These are phyloP conservation scores for Phlyctochytrium arcticum DNA, from an alignment of 192 early-diverging fungal genomes.

Conservation along the genomic window DNA sequence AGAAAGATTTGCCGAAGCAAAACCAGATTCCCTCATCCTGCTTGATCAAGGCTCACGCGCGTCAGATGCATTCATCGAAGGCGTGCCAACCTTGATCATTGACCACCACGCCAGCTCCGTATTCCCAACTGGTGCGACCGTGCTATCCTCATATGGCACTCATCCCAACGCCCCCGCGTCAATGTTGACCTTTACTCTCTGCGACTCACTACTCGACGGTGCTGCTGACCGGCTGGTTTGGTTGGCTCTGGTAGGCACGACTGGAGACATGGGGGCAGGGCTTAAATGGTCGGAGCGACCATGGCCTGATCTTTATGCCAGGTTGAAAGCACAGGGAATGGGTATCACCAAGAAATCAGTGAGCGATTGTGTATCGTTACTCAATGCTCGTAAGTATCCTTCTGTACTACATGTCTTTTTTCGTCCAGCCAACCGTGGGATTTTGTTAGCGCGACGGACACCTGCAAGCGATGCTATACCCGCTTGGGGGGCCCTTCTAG, in stretches of 20 bases:
- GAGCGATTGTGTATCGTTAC: neutral
- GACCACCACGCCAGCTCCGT: constrained; percentile 1
- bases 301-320: neutral
- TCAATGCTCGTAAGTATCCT: constrained; percentile 12
- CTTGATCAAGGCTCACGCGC: constrained; percentile 5
- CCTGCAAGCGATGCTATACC: neutral
- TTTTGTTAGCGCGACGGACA: constrained; percentile 1
- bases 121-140: neutral
- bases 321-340: neutral
- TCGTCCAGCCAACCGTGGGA: neutral
- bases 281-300: constrained; percentile 1
- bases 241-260: constrained; percentile 10
- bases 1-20: neutral
- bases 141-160: neutral
- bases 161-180: neutral
- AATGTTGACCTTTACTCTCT: neutral
- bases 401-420: neutral
- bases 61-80: neutral
- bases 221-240: too few relatives aligned
- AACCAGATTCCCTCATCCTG: neutral
- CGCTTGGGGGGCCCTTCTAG: neutral
- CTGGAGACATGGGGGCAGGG: neutral
- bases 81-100: neutral
- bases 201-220: neutral
- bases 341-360: neutral